These are phyloP conservation scores for Themeda triandra DNA, from an alignment of 176 grass and related monocot species.

Conservation along the genomic window DNA sequence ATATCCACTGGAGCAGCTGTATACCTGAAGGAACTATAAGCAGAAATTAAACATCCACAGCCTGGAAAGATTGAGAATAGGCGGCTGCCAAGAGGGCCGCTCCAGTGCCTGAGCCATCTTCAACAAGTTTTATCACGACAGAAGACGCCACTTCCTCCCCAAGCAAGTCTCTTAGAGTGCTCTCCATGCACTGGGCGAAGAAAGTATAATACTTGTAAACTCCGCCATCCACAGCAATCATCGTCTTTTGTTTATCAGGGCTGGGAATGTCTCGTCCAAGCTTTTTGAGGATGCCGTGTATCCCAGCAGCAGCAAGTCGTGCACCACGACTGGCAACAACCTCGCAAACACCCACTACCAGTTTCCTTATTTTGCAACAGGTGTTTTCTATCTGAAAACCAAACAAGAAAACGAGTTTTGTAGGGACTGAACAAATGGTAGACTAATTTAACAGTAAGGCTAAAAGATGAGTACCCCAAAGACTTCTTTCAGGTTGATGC, in stretches of 20 bases:
- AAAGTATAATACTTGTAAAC: conserved; percentile 52
- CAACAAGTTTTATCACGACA: conserved; percentile 34
- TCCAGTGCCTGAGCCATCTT: conserved; percentile 52
- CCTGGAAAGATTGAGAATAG: conserved; percentile 33
- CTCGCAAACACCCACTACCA: conserved; percentile 46
- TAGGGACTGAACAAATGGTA: neutral
- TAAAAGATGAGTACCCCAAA: conserved; percentile 32
- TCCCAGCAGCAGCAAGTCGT: conserved; percentile 41
- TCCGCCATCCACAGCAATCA: conserved; percentile 59
- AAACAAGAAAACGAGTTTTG: neutral
- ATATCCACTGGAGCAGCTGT: too few relatives aligned
- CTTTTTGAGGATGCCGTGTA: conserved; percentile 48
- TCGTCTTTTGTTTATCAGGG: conserved; percentile 17
- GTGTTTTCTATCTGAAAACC: conserved; percentile 33
- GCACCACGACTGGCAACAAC: conserved; percentile 34
- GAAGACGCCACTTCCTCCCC: conserved; percentile 34
- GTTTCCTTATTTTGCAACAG: conserved; percentile 41
- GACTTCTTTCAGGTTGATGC: conserved; percentile 44
- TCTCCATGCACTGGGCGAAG: conserved; percentile 43
- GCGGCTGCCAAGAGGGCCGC: conserved; percentile 51
- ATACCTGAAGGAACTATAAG: too few relatives aligned
- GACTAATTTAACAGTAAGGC: neutral
- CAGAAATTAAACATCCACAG: too few relatives aligned
- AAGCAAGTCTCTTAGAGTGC: conserved; percentile 44
- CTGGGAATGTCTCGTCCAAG: conserved; percentile 9